Evolutionary conservation across 305 asterid genomes (phyloP).

Genomic region (Fraxinus latifolia): DNA sequence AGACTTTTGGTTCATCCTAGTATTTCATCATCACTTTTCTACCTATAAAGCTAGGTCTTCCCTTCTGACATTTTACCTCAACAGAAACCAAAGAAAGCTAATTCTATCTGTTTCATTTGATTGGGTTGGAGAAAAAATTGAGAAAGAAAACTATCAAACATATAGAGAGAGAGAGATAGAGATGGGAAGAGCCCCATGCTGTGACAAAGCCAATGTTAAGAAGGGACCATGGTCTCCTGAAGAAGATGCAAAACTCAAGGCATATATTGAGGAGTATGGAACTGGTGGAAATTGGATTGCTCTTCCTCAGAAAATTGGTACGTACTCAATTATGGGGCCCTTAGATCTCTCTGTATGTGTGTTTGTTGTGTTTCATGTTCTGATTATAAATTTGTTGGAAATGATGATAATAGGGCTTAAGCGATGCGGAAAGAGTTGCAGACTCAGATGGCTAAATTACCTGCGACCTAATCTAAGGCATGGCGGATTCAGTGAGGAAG

Average conservation of each 20-base stretch:
- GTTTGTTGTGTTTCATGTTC: neutral
- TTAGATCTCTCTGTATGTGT: neutral
- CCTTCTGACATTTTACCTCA: neutral
- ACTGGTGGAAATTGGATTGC: slow-evolving; percentile 10
- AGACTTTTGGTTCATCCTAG: neutral
- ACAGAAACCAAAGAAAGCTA: neutral
- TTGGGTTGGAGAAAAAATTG: neutral
- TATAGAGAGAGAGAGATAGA: neutral
- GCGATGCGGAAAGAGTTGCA: slow-evolving; percentile 65
- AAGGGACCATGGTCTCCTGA: slow-evolving; percentile 8
- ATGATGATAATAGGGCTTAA: slow-evolving; percentile 36
- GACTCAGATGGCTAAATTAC: slow-evolving; percentile 57
- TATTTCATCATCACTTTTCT: neutral
- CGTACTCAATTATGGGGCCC: neutral
- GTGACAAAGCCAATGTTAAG: slow-evolving; percentile 9
- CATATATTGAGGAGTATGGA: neutral
- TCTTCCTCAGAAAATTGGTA: slow-evolving; percentile 11
- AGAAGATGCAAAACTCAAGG: slow-evolving; percentile 2
- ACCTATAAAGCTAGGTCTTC: slow-evolving; percentile 1
- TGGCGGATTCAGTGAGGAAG: slow-evolving; percentile 66
- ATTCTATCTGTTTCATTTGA: neutral
- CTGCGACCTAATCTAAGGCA: slow-evolving; percentile 59
- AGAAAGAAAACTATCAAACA: neutral
- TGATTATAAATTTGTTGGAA: neutral
- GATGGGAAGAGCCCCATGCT: slow-evolving; percentile 10